Evolutionary conservation across 805 yeast species (phyloP), one percentile per base, ranked within the genome.

Genomic region (Yamadazyma nakazawae): DNA sequence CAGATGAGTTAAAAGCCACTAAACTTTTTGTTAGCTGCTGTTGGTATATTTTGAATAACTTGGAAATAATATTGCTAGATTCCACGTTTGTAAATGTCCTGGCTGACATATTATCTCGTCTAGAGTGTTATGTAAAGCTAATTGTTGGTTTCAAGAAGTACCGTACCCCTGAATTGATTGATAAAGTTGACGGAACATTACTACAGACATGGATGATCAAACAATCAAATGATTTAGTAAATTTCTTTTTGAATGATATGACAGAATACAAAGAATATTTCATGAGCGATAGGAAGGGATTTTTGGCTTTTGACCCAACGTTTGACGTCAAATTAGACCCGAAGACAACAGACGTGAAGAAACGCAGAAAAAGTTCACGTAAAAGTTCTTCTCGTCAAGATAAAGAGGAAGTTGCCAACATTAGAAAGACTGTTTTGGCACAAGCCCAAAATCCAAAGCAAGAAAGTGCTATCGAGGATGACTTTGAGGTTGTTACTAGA

Each of bases 41-140:
- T 21, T 82, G 88, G 83, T 85, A 78, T 54, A 70, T 88, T 11
- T 81, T 78, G 53, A 74, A 78, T 52, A 88, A 88, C 59, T 64
- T 86, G 46, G 89, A 82, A 26, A 58, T 80, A 2, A 56, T 87
- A 13, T 65, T 89, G 30, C 76, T 80, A 44, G 83, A 81, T 45
- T 49, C 59, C 2, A 37, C 58, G 7, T 55, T 68, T 42, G 48
- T 54, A 21, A 67, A 61, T 13, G 50, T 70, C 14, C 64, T 67
- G 6, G 48, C 48, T 14, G 66, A 63, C 1, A 24, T 66, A 5
- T 35, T 68, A 24, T 34, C 42, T 5, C 56, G 54, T 42, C 43
- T 71, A 13, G 76, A 72, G 42, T 40, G 40, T 9, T 61, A 62
- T 37, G 49, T 70, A 6, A 49, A 43, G 16, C 54, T 61, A 36